Evolutionary conservation across 169 alveolate species (phyloP), one percentile per base, ranked within the genome.

Genomic region (Plasmodium gallinaceum): DNA sequence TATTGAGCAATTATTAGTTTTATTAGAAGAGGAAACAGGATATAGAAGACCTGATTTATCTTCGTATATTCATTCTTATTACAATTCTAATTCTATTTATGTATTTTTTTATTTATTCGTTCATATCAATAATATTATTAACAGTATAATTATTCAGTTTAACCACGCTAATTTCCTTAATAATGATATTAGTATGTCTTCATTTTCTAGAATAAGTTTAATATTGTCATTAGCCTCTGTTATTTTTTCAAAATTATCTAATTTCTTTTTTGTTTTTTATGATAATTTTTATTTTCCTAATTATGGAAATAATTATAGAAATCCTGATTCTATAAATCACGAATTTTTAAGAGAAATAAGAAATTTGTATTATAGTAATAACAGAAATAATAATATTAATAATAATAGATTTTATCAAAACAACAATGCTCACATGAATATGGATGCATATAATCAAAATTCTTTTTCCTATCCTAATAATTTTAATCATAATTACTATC

Each of bases 11-110:
- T 18, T 78, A n/a, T 32, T 78, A 65, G 68, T 78, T 12, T 57
- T 78, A 8, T 70, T 78, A 65, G 89, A 78, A 78, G 89, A 78
- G 64, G 89, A 78, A n/a, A 78, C 89, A 26, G 89, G 89, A 65
- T 78, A 78, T 65, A 66, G 76, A 48, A 45, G 80, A 65, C 89
- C 89, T 16, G 76, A 78, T 45, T 65, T 78, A 48, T 78, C 89
- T n/a, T 14, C 78, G 7, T 78, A 78, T 45, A 78, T 78, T 58
- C 45, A 78, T 78, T 78, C 89, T 0, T 78, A 78, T 54, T 42
- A 78, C 26, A 78, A 65, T 16, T 48, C 64, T 7, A 78, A 78
- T 57, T 78, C 89, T 6, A 78, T 78, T 7, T 78, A 64, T 78
- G 78, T 78, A n/a, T 78, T 78, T 54, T 78, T 78, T 32, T 64